Base-by-base conservation (phyloP, 352 stramenopile species). In the Phytopythium ostracodes region DNA sequence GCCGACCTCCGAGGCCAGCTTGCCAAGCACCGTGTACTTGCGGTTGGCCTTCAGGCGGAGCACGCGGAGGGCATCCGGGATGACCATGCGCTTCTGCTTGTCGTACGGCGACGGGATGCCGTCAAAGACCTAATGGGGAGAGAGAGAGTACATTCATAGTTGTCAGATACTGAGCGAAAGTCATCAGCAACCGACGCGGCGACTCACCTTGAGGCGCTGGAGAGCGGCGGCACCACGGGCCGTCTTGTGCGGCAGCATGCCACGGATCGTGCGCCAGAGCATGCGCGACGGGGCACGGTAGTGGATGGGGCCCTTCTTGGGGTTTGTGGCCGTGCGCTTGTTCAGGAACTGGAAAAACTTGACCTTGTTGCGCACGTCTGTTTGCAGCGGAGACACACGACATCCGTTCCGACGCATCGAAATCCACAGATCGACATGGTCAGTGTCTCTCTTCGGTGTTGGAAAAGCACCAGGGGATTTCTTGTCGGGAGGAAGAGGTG, bases 161-260 rank as follows among this genome's bases (percentile, higher is more conserved):
- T n/a, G n/a, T n/a, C n/a, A n/a, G n/a, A n/a, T n/a, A n/a, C n/a
- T n/a, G n/a, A n/a, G n/a, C n/a, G n/a, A n/a, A n/a, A n/a, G n/a
- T n/a, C n/a, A n/a, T n/a, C n/a, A n/a, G n/a, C n/a, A n/a, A n/a
- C n/a, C n/a, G n/a, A n/a, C n/a, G 61, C 20, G 22, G 17, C 2
- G 12, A 17, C 68, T 49, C 77, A 96, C 90, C 76, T 94, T 98
- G 46, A 99, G 83, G 77, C 97, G 94, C 71, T 90, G 84, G 59
- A 99, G 84, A 33, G 98, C 98, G 44, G 91, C 89, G 68, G 96
- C 81, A 80, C 98, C 98, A 76, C 97, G 94, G 51, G 85, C 83
- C 54, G 96, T 99, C 94, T 99, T 99, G 84, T 99, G 97, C 57
- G 98, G 94, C 63, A 99, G 81, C 98, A 99, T 99, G 67, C 98